Evolutionary conservation across 257 asterid genomes (phyloP), one percentile per base, ranked within the genome.

Genomic region (Echium plantagineum): DNA sequence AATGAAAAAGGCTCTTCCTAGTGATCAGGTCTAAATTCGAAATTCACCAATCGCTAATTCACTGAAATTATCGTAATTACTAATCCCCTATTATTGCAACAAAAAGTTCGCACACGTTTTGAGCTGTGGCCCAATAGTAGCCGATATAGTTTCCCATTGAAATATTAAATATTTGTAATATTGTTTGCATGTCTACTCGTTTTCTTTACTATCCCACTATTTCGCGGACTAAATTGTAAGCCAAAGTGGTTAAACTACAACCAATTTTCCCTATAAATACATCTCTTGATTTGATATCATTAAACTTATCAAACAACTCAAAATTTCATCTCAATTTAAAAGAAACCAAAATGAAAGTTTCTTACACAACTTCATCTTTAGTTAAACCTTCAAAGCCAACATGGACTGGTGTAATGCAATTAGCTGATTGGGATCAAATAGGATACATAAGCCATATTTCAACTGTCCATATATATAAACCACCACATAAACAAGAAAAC

Each of bases 341-440:
- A 42, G 17, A 42, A 42, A 42, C 12, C 49, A 42, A 42, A 42
- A 42, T 42, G 49, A 42, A 42, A 12, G 49, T 42, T 42, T 42
- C 49, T 42, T 42, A 12, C 17, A 42, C 49, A 42, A 42, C 17
- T 42, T 42, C 49, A 42, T 42, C 49, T 42, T 42, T 42, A 30
- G 51, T 58, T 3, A 6, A 5, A 58, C 62, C 62, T 1, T 17
- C 62, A 3, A 22, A 58, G 51, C 51, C 62, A 58, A 58, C 62
- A 16, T 47, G 22, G 21, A 58, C 30, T n/a, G 51, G 21, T 6
- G 15, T 58, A 21, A 30, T 31, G 62, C 15, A 31, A 7, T 21
- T 58, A n/a, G 18, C 51, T 1, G 62, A 58, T 7, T 21, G 35
- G 15, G 62, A 58, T 21, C 62, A 58, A 58, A 58, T 31, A n/a